A percentile compares a stretch with the other conserved stretches of the same genome.
Evolutionary conservation across 345 rosid genomes (phyloP).

Genomic region (Hibiscus mutabilis): DNA sequence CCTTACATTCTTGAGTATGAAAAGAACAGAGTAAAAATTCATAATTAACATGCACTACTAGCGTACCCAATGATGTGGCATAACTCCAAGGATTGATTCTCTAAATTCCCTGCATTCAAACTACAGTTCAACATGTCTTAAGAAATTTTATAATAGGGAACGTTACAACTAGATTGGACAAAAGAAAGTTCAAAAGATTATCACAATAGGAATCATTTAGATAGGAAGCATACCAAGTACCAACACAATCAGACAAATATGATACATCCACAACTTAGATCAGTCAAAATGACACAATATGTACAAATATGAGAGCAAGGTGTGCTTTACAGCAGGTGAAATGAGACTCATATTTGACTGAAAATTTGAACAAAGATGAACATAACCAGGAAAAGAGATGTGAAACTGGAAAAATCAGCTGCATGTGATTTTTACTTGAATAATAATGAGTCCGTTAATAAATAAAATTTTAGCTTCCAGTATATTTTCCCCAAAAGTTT

Average conservation of each 20-base stretch:
- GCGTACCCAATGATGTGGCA: constrained; percentile 99
- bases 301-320: background rate
- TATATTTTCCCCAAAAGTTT: background rate
- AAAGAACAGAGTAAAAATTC: constrained; percentile 1
- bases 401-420: background rate
- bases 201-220: background rate
- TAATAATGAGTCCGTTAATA: background rate
- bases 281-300: background rate
- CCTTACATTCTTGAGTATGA: constrained; percentile 9
- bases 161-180: constrained; percentile 5
- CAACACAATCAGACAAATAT: background rate
- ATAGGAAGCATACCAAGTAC: too few relatives aligned
- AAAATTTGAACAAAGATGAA: background rate
- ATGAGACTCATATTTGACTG: background rate
- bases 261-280: background rate
- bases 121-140: constrained; percentile 38
- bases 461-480: background rate
- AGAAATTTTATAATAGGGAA: constrained; percentile 22
- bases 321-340: background rate
- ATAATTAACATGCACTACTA: constrained; percentile 7
- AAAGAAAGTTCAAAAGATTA: background rate
- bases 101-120: constrained; percentile 96
- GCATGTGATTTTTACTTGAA: background rate
- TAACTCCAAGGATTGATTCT: constrained; percentile 86
- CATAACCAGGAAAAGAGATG: background rate